Evolutionary conservation across 2,329 filamentous ascomycete genomes (phyloP).

Genomic region (Colletotrichum sp.): DNA sequence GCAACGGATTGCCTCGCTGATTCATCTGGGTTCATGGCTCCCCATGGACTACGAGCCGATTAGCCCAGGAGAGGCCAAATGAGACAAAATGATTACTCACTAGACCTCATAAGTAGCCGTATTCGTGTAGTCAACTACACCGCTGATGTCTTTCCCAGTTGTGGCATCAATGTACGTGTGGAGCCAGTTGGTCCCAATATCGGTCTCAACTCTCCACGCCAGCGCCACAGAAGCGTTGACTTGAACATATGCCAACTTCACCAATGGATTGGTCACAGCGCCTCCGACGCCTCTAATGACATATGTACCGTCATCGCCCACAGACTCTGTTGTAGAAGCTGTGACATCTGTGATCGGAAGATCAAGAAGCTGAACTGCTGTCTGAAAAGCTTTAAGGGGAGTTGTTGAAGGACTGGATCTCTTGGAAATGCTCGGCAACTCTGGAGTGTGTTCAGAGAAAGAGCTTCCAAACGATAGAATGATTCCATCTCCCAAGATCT

Average conservation of each 20-base stretch:
- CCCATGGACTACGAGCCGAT: not conserved
- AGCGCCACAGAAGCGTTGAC: not conserved
- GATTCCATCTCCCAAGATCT: not conserved
- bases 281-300: fast-evolving
- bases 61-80: not conserved
- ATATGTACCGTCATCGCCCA: fast-evolving
- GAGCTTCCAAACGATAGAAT: not conserved
- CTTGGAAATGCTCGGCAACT: not conserved
- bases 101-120: not conserved
- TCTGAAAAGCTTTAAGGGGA: not conserved
- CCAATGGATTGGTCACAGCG: not conserved
- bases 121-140: not conserved
- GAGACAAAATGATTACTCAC: fast-evolving
- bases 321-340: fast-evolving
- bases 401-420: fast-evolving
- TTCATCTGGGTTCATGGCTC: not conserved
- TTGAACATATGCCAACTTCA: not conserved
- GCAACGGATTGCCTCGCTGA: not conserved
- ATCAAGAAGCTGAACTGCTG: not conserved
- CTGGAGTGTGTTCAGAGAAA: not conserved
- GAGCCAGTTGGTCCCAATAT: not conserved
- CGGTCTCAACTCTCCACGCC: not conserved
- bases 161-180: not conserved
- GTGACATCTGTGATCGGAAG: not conserved
- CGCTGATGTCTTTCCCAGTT: not conserved